A percentile compares a stretch with the other conserved stretches of the same genome.
Conservation (phyloP, 257 asterid species). For the Solanum lignicaule region DNA sequence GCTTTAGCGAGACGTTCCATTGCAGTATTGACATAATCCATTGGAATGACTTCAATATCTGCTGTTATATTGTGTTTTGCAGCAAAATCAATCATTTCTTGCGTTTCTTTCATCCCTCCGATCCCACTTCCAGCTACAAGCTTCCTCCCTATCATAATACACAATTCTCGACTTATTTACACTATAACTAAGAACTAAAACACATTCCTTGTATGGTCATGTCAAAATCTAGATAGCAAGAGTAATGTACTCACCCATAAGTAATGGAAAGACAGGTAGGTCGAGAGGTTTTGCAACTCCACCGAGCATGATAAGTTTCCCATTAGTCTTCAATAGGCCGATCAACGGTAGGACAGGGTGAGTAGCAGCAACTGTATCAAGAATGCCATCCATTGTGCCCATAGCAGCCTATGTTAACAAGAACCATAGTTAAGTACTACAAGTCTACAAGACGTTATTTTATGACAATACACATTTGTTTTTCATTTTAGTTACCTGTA, state of each 20-base stretch:
- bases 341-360: conserved; percentile 38
- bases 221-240: background rate
- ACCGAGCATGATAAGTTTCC: conserved; percentile 42
- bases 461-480: background rate
- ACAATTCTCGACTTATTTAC: too few species aligned
- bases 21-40: conserved; percentile 41
- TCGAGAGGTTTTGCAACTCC: conserved; percentile 31
- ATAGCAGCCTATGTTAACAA: conserved; percentile 25
- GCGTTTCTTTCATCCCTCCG: conserved; percentile 48
- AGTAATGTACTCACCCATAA: conserved; percentile 17
- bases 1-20: conserved; percentile 40
- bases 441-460: background rate
- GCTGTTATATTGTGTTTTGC: conserved; percentile 22
- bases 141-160: conserved; percentile 27
- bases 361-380: conserved; percentile 40
- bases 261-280: conserved; percentile 22
- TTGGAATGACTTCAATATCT: conserved; percentile 25
- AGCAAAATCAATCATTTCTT: conserved; percentile 28
- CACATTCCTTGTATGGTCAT: background rate
- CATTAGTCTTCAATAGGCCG: conserved; percentile 32
- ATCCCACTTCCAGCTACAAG: conserved; percentile 18
- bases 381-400: conserved; percentile 39
- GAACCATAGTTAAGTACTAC: background rate
- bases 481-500: conserved; percentile 1
- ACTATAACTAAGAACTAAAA: background rate